A percentile compares a stretch with the other conserved stretches of the same genome.
Evolutionary conservation across 805 yeast genomes (phyloP).

Genomic region (Sugiyamaella floridensis): DNA sequence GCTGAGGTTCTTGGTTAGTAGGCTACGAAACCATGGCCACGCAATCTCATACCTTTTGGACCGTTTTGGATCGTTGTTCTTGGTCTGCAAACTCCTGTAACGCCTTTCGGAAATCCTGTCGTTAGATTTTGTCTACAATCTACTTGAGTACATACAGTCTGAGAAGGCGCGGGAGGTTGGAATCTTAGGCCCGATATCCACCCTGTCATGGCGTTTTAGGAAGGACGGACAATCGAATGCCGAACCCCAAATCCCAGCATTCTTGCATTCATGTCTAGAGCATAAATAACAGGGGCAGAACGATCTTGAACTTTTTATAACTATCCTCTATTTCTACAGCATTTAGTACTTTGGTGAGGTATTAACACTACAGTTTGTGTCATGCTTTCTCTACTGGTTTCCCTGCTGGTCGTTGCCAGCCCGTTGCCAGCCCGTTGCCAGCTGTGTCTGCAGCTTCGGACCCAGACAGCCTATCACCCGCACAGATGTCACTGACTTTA

Average conservation of each 20-base stretch:
- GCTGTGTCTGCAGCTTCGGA: too few relatives aligned
- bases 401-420: too few relatives aligned
- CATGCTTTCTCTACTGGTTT: too few relatives aligned
- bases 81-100: slow-evolving; percentile 16
- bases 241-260: not conserved
- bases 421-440: too few relatives aligned
- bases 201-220: not conserved
- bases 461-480: too few relatives aligned
- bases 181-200: slow-evolving; percentile 1
- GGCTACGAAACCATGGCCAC: not conserved
- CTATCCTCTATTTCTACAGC: too few relatives aligned
- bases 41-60: slow-evolving; percentile 3
- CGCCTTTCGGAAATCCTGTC: slow-evolving; percentile 6
- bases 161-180: slow-evolving; percentile 6
- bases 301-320: too few relatives aligned
- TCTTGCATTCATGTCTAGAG: too few relatives aligned
- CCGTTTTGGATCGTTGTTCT: slow-evolving; percentile 9
- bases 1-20: not conserved
- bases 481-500: too few relatives aligned
- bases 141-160: slow-evolving; percentile 4
- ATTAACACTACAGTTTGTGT: too few relatives aligned
- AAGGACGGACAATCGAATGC: not conserved
- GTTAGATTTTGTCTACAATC: not conserved
- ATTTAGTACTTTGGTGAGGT: too few relatives aligned
- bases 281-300: too few relatives aligned